These are phyloP conservation scores for Venturiaceae sp. DNA, from an alignment of 2,329 filamentous ascomycete species.

Conservation along the genomic window DNA sequence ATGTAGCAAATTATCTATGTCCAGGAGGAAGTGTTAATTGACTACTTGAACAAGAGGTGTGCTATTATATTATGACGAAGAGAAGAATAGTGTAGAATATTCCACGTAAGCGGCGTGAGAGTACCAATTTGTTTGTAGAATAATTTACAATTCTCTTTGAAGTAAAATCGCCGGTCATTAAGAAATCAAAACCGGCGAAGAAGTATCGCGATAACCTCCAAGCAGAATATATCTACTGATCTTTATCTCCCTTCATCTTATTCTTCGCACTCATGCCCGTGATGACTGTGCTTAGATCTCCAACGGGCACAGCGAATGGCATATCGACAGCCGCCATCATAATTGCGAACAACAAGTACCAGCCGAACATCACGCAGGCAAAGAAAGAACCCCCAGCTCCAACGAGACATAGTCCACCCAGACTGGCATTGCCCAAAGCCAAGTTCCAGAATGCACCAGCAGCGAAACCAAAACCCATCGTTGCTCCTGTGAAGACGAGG, in stretches of 20 bases:
- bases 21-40: too few species aligned
- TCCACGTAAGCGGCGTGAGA: too few species aligned
- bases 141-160: too few species aligned
- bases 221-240: too few species aligned
- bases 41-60: too few species aligned
- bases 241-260: neutral
- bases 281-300: neutral
- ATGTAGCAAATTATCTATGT: too few species aligned
- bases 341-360: neutral
- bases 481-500: slow-evolving; percentile 54
- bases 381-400: slow-evolving; percentile 40
- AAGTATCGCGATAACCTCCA: too few species aligned
- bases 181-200: too few species aligned
- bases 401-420: slow-evolving; percentile 19
- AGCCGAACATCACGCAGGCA: slow-evolving; percentile 36
- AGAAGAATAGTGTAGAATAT: too few species aligned
- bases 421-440: slow-evolving; percentile 30
- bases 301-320: neutral
- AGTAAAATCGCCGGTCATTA: too few species aligned
- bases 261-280: neutral
- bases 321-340: slow-evolving; percentile 3
- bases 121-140: too few species aligned
- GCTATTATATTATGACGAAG: too few species aligned
- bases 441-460: slow-evolving; percentile 51
- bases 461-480: slow-evolving; percentile 50